phyloP scores from a whole-genome alignment of 2,329 filamentous ascomycete species.

The Fusarium begoniae region DNA sequence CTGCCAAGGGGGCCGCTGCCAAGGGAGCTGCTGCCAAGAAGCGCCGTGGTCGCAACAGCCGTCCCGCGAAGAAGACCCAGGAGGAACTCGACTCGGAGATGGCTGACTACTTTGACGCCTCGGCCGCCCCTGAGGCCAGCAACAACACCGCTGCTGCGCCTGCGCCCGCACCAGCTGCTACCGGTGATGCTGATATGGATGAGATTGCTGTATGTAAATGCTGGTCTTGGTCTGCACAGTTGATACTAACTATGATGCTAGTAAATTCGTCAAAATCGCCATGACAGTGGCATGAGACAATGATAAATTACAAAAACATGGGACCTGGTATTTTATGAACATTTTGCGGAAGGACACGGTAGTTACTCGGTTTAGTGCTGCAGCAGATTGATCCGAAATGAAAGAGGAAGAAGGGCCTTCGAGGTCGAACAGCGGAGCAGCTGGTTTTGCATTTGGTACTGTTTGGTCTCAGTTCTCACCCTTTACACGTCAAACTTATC shows the following conservation, averaged over 20 bases:
- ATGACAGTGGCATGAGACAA: neutral
- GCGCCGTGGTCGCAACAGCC: conserved; percentile 63
- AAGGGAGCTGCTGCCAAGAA: conserved; percentile 61
- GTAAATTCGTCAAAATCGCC: conserved; percentile 14
- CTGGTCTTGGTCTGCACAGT: neutral
- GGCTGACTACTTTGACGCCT: conserved; percentile 86
- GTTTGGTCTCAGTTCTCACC: conserved; percentile 32
- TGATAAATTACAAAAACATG: conserved; percentile 38
- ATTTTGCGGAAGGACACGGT: conserved; percentile 20
- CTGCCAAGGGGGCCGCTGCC: conserved; percentile 52
- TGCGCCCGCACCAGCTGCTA: conserved; percentile 56
- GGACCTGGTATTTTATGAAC: conserved; percentile 18
- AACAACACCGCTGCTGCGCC: conserved; percentile 58
- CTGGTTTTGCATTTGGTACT: conserved; percentile 41
- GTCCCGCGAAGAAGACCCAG: conserved; percentile 84
- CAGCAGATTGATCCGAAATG: conserved; percentile 35
- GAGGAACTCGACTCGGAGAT: conserved; percentile 98
- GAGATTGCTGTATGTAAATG: conserved; percentile 61
- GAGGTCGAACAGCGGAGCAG: conserved; percentile 32
- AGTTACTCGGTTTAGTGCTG: conserved; percentile 28
- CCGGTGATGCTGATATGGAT: conserved; percentile 72
- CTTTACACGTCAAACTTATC: conserved; percentile 3
- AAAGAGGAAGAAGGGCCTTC: conserved; percentile 15
- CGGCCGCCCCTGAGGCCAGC: conserved; percentile 54
- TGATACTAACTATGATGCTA: conserved; percentile 20